Evolutionary conservation across 805 yeast genomes (phyloP).

Genomic region (Wickerhamiella allomyrinae): DNA sequence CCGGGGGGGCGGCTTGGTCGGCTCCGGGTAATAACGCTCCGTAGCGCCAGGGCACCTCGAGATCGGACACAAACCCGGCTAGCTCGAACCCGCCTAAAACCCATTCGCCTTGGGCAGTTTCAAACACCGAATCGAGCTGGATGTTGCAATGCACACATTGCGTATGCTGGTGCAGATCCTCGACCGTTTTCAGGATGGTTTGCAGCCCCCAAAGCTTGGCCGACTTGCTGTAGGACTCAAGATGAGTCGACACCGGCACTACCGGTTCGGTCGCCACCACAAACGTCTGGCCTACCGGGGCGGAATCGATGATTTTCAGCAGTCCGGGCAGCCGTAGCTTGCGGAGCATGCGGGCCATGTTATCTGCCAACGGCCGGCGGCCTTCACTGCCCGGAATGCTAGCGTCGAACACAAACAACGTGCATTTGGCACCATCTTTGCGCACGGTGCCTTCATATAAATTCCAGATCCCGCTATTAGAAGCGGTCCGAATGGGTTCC

Average conservation of each 20-base stretch:
- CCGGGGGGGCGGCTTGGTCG: constrained; percentile 37
- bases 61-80: constrained; percentile 36
- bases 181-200: constrained; percentile 39
- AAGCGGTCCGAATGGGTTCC: constrained; percentile 15
- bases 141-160: constrained; percentile 52
- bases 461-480: constrained; percentile 42
- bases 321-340: constrained; percentile 58
- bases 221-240: constrained; percentile 24
- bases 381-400: constrained; percentile 24
- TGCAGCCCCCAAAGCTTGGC: constrained; percentile 41
- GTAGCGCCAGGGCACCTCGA: constrained; percentile 23
- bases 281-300: constrained; percentile 42
- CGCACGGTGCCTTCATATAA: constrained; percentile 42
- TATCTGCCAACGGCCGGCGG: constrained; percentile 29
- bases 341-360: constrained; percentile 35
- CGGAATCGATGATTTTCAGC: constrained; percentile 44
- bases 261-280: constrained; percentile 59
- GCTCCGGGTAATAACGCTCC: constrained; percentile 25
- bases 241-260: constrained; percentile 33
- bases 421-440: constrained; percentile 34
- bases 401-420: constrained; percentile 52
- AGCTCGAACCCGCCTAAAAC: constrained; percentile 71
- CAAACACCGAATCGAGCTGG: constrained; percentile 42
- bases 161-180: constrained; percentile 41
- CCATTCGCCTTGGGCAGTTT: constrained; percentile 67